Evolutionary conservation across 306 rosid genomes (phyloP), one percentile per base, ranked within the genome.

Genomic region (Acmispon strigosus): DNA sequence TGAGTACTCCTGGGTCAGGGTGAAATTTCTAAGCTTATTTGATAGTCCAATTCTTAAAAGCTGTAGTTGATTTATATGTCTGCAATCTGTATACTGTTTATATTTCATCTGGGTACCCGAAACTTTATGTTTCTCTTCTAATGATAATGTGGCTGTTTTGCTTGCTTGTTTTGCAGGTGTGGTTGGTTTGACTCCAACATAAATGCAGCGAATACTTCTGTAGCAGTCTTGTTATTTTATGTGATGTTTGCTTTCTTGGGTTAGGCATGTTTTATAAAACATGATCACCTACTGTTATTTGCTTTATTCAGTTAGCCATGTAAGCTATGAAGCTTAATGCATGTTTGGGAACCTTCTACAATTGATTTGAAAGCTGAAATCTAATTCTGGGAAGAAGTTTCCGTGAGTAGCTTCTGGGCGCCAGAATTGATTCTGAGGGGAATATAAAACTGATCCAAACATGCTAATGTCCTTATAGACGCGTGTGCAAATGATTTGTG

Each of bases 141-240:
- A 0, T 72, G 42, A 32, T 60, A 45, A 37, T 8, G 67, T 62
- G 42, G 44, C 11, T 63, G 10, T 56, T 55, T 36, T 74, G 59
- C 37, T 55, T 62, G 51, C 57, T 18, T 75, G n/a, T 80, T 80
- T 56, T 81, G 76, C 89, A 88, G 97, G 97, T 52, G 96, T 90
- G 27, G 89, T 88, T 72, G 96, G 96, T 49, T 66, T 86, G 84
- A 91, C 97, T 15, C 97, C 92, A 2, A 32, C 81, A 55, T 91
- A 73, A 80, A 43, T 50, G 32, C 63, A 34, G 27, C 43, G 11
- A 37, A 44, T 32, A 75, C 57, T 54, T 66, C 7, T 8, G 78
- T 14, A 74, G 66, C 73, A 52, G 61, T 47, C 67, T 10, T 71
- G 66, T 44, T 73, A 65, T 67, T 45, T 55, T 52, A 37, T 76